phyloP scores from a whole-genome alignment of 2,329 filamentous ascomycete genomes.

The Aspergillus sp. region DNA sequence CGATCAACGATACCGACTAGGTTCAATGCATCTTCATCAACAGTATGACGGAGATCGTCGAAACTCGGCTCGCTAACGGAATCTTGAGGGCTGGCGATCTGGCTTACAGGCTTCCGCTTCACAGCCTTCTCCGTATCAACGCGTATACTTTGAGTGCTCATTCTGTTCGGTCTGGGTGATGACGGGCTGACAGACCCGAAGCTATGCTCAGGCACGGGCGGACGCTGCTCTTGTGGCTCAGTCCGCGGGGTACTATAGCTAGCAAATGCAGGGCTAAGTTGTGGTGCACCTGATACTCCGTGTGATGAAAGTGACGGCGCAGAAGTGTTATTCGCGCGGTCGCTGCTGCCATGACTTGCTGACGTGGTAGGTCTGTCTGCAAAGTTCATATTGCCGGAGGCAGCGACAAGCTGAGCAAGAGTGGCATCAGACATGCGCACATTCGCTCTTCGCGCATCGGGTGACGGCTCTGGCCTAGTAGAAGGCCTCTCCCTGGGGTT shows the following conservation, averaged over 20 bases:
- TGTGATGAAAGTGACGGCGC: conserved; percentile 34
- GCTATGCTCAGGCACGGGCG: conserved; percentile 25
- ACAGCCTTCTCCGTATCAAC: conserved; percentile 52
- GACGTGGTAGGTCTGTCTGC: conserved; percentile 40
- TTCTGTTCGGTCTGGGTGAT: conserved; percentile 13
- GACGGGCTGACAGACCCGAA: conserved; percentile 11
- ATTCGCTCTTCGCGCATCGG: conserved; percentile 78
- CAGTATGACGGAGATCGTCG: conserved; percentile 48
- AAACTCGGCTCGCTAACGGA: conserved; percentile 41
- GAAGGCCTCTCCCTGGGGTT: conserved; percentile 71
- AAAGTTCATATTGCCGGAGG: conserved; percentile 58
- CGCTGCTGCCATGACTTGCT: conserved; percentile 44
- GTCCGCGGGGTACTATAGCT: conserved; percentile 13
- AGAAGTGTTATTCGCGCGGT: conserved; percentile 43
- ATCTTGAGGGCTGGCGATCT: conserved; percentile 23
- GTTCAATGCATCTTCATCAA: conserved; percentile 57
- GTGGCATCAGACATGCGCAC: conserved; percentile 83
- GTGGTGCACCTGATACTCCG: conserved; percentile 4
- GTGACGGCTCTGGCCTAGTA: conserved; percentile 72
- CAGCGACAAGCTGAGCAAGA: conserved; percentile 76
- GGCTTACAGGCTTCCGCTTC: conserved; percentile 58
- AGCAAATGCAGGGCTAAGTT: conserved; percentile 9
- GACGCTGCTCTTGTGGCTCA: conserved; percentile 35
- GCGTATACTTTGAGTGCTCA: conserved; percentile 25
- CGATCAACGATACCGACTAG: conserved; percentile 45